Conservation (phyloP, 2,329 filamentous ascomycete genomes). For the Chaetoscypha palmicola region DNA sequence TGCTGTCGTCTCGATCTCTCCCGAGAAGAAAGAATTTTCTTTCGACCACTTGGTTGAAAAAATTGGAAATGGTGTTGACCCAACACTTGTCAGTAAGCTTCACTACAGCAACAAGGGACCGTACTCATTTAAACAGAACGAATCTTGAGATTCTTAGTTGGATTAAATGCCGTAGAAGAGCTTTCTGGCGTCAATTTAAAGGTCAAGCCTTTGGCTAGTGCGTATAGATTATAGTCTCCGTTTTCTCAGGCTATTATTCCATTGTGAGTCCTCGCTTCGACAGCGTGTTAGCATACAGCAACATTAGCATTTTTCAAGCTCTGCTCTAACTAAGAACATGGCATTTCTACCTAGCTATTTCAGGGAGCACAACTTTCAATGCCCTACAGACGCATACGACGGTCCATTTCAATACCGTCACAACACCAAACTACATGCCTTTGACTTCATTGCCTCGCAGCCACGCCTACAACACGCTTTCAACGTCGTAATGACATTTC, state of each 20-base stretch:
- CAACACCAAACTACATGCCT: constrained; percentile 11
- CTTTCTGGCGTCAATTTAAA: too few species aligned
- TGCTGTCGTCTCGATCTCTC: not conserved
- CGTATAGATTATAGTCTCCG: too few species aligned
- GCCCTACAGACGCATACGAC: constrained; percentile 11
- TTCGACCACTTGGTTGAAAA: constrained; percentile 2
- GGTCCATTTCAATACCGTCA: constrained; percentile 13
- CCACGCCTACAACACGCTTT: constrained; percentile 12
- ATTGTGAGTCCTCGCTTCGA: too few species aligned
- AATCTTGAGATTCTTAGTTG: constrained; percentile 12
- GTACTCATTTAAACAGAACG: constrained; percentile 1
- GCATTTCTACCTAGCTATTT: constrained; percentile 11
- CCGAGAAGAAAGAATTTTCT: not conserved
- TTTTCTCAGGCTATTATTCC: too few species aligned
- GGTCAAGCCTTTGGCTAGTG: too few species aligned
- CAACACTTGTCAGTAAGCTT: constrained; percentile 2
- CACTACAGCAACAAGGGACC: not conserved
- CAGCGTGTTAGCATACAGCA: too few species aligned
- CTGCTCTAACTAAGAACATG: constrained; percentile 8
- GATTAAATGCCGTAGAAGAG: too few species aligned
- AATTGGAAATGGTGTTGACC: constrained; percentile 4
- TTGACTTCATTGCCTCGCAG: constrained; percentile 13
- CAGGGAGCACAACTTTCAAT: constrained; percentile 6
- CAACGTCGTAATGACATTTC: constrained; percentile 12
- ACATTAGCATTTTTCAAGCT: too few species aligned